Evolutionary conservation across 2,329 filamentous ascomycete genomes (phyloP), one percentile per base, ranked within the genome.

Genomic region (Passalora sequoiae): DNA sequence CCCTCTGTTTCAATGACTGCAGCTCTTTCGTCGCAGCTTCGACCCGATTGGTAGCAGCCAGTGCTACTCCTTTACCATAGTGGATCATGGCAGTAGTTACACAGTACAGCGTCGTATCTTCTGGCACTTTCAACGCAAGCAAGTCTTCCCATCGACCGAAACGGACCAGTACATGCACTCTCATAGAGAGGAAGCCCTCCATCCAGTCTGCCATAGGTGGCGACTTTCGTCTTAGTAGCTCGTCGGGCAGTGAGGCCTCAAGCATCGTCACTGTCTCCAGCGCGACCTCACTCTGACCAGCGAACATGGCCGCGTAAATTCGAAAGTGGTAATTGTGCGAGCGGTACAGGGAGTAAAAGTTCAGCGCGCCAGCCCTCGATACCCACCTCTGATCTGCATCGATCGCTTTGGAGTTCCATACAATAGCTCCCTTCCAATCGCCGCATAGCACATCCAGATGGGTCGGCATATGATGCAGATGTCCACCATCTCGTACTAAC

Each of bases 181-280:
- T 75, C 61, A 86, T 78, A 1, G 76, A 74, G 3, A 84, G 64
- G 51, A 87, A 88, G 1, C 76, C 76, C 62, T 89, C 86, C 1
- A 89, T 68, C 79, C 83, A 89, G 61, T 89, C 83, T 1, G 84
- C 83, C 84, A 89, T 88, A 0, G 83, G 82, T 0, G 83, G 83
- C 0, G 77, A 80, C 49, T 80, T 59, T 3, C 85, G 69, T 0
- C 77, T 75, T 0, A 89, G 69, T 3, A 89, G 63, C 0, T 75
- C 73, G 40, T 83, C 77, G 0, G 84, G 76, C 3, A 89, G 66
- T 0, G 78, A 77, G 0, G 64, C 65, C 56, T 88, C 83, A 36
- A 89, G 72, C 32, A 71, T 67, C 0, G 59, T 53, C 0, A 77
- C 75, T 0, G 82, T 81, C 1, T 83, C 74, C 2, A 89, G 60